A percentile compares a stretch with the other conserved stretches of the same genome.
phyloP scores from a whole-genome alignment of 768 basidiomycete genomes.

The Trametes cubensis region DNA sequence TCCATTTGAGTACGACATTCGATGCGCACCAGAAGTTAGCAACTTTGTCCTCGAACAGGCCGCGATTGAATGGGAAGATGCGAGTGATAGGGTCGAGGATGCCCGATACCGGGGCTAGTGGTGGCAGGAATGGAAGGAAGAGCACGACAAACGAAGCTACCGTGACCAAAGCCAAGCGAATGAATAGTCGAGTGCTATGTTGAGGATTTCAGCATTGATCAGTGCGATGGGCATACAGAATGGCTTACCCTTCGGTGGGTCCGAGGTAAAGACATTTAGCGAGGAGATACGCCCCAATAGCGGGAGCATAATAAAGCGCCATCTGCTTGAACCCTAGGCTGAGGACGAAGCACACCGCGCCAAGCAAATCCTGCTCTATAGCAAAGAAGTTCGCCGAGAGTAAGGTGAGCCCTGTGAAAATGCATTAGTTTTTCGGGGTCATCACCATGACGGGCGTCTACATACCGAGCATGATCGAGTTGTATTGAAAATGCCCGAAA shows the following conservation, averaged over 20 bases:
- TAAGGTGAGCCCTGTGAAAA: slow-evolving; percentile 61
- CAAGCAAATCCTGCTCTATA: slow-evolving; percentile 67
- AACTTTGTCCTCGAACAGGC: slow-evolving; percentile 94
- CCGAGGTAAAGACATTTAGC: slow-evolving; percentile 90
- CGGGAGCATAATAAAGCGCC: slow-evolving; percentile 92
- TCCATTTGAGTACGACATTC: slow-evolving; percentile 90
- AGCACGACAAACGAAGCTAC: slow-evolving; percentile 63
- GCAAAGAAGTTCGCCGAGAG: slow-evolving; percentile 73
- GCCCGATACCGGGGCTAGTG: slow-evolving; percentile 49
- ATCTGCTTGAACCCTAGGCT: slow-evolving; percentile 95
- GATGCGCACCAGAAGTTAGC: slow-evolving; percentile 98
- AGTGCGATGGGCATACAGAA: neutral
- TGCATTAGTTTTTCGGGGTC: neutral
- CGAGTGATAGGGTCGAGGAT: slow-evolving; percentile 71
- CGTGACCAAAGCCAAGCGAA: slow-evolving; percentile 67
- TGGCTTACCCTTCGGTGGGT: slow-evolving; percentile 63
- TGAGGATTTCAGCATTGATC: neutral
- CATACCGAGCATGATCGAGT: slow-evolving; percentile 89
- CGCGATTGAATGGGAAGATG: slow-evolving; percentile 91
- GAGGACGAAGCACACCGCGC: slow-evolving; percentile 79
- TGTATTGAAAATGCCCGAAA: slow-evolving; percentile 95
- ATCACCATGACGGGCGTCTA: neutral
- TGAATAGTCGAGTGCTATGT: slow-evolving; percentile 52
- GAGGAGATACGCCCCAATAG: slow-evolving; percentile 85
- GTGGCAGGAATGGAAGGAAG: slow-evolving; percentile 80